Percentiles rank a stretch among this genome's conserved stretches.
Evolutionary conservation across 2,329 filamentous ascomycete species (phyloP).

Genomic region (Cladosporium colombiae): DNA sequence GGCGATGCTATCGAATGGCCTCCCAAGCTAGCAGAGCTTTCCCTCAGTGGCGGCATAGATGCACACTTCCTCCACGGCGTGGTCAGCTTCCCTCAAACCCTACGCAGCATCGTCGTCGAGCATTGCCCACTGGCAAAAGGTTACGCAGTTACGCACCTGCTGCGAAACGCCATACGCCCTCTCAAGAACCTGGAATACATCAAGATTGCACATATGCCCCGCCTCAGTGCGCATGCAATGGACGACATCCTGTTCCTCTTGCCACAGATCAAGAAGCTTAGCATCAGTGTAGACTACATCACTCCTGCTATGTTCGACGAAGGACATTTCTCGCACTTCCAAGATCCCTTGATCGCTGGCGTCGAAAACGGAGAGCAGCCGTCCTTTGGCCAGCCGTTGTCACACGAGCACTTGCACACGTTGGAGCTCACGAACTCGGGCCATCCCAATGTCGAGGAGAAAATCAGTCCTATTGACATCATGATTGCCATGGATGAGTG

Average conservation of each 20-base stretch:
- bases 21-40: slow-evolving; percentile 43
- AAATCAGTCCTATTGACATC: slow-evolving; percentile 46
- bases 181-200: slow-evolving; percentile 39
- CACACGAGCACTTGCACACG: slow-evolving; percentile 38
- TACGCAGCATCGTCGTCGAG: slow-evolving; percentile 43
- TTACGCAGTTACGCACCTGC: slow-evolving; percentile 39
- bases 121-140: slow-evolving; percentile 46
- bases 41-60: slow-evolving; percentile 47
- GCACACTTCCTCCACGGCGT: slow-evolving; percentile 43
- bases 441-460: slow-evolving; percentile 38
- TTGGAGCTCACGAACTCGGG: slow-evolving; percentile 45
- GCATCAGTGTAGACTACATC: slow-evolving; percentile 51
- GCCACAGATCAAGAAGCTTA: slow-evolving; percentile 43
- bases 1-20: slow-evolving; percentile 42
- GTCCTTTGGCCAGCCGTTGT: slow-evolving; percentile 6
- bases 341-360: slow-evolving; percentile 5
- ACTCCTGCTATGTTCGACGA: slow-evolving; percentile 43
- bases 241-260: slow-evolving; percentile 45
- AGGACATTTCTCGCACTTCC: slow-evolving; percentile 24
- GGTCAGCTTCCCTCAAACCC: slow-evolving; percentile 35
- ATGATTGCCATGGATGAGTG: slow-evolving; percentile 45
- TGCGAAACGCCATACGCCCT: slow-evolving; percentile 36
- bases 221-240: slow-evolving; percentile 41
- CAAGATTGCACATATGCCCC: slow-evolving; percentile 44
- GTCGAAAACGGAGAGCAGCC: slow-evolving; percentile 13